Base-by-base conservation (phyloP, 2,329 filamentous ascomycete species). In the Lithohypha guttulata region DNA sequence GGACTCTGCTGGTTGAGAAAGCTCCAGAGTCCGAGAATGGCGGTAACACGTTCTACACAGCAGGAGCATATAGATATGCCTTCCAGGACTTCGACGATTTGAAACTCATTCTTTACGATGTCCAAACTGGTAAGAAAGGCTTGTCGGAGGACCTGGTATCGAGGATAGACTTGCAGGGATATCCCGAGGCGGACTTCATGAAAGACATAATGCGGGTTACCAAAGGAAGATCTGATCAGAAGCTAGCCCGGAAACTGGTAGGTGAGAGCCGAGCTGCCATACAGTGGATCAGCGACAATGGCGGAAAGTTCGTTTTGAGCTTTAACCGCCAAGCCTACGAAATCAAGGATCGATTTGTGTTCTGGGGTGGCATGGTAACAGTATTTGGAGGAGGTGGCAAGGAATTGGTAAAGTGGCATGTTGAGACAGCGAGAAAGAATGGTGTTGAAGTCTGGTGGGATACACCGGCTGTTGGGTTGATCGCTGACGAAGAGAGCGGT, bases 281-380 rank as follows among this genome's bases (percentile, higher is more conserved):
- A 6, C 66, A 70, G 48, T 79, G 75, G 75, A 59, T 79, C 2
- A 63, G 63, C 1, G 45, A 53, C 32, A 64, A 73, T 27, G 75
- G 75, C 0, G 58, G 77, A 2, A 60, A 65, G 1, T 79, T 76
- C 49, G 67, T 75, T 50, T 59, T 81, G 2, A 71, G 68, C 2
- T 81, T 81, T 55, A 74, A 79, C 42, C 63, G 78, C 2, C 77
- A 83, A 51, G 73, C 78, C 0, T 82, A 78, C 53, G 62, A 75
- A 41, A 66, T 79, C n/a, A 62, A 73, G 35, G 74, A 71, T 1
- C 60, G 69, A 20, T 67, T 68, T 51, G 76, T 74, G 50, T 81
- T 81, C 53, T 81, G 77, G 77, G 78, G 78, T 8, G 77, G 77
- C 0, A 56, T 82, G 52, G 64, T 62, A n/a, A 56, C 80, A 22